phyloP scores from a whole-genome alignment of 2,329 filamentous ascomycete genomes.

The Colletotrichum lentis region DNA sequence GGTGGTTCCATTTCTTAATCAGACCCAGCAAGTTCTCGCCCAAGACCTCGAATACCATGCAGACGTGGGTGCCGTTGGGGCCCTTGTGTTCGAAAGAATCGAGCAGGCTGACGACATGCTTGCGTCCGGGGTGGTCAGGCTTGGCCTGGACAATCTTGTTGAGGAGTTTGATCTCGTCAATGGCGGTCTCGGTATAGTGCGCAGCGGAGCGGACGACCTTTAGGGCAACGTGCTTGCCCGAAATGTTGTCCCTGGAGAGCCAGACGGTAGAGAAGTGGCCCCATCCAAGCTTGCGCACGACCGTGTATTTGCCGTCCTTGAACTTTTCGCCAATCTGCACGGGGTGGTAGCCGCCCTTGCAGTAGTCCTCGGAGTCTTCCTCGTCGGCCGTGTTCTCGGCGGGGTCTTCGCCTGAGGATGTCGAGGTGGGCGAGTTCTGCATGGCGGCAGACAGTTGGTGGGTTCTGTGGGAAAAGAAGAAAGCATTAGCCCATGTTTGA shows the following conservation, averaged over 20 bases:
- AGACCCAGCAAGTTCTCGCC: slow-evolving; percentile 93
- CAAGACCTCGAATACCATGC: slow-evolving; percentile 98
- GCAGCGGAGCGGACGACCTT: slow-evolving; percentile 98
- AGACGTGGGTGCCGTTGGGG: slow-evolving; percentile 94
- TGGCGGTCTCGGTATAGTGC: slow-evolving; percentile 97
- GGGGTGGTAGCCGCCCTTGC: slow-evolving; percentile 98
- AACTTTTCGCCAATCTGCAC: slow-evolving; percentile 95
- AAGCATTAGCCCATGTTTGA: slow-evolving; percentile 24
- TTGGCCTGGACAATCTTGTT: slow-evolving; percentile 97
- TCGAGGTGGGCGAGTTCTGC: slow-evolving; percentile 79
- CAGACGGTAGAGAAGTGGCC: slow-evolving; percentile 99
- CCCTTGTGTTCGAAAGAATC: slow-evolving; percentile 98
- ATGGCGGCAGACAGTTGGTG: slow-evolving; percentile 62
- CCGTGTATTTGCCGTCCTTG: slow-evolving; percentile 96
- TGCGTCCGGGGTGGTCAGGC: slow-evolving; percentile 89
- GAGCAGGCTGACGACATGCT: slow-evolving; percentile 93
- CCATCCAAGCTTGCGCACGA: slow-evolving; percentile 96
- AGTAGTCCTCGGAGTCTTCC: slow-evolving; percentile 99
- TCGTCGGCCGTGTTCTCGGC: slow-evolving; percentile 95
- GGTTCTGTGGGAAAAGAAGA: slow-evolving; percentile 53
- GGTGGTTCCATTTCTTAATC: slow-evolving; percentile 98
- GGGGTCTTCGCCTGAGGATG: slow-evolving; percentile 81
- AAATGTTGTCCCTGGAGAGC: slow-evolving; percentile 82
- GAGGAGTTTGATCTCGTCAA: slow-evolving; percentile 98
- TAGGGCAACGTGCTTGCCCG: slow-evolving; percentile 92